phyloP scores from a whole-genome alignment of 495 filamentous ascomycete species.

The Neurospora sp. region DNA sequence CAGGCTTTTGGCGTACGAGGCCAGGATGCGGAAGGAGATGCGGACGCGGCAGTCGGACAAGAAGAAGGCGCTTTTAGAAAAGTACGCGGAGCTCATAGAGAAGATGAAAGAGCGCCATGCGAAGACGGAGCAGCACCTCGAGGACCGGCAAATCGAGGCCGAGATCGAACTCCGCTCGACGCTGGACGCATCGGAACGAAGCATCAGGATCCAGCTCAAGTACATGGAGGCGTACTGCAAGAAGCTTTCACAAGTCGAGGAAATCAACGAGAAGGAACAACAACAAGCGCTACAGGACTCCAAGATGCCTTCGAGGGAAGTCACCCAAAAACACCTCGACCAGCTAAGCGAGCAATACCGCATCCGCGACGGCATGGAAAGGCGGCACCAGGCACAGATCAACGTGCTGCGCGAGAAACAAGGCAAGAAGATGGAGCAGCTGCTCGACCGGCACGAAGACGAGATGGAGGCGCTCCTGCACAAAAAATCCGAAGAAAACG shows the following conservation, averaged over 20 bases:
- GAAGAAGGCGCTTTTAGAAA: constrained; percentile 29
- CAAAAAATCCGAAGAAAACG: constrained; percentile 41
- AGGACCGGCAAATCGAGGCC: constrained; percentile 64
- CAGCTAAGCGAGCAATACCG: constrained; percentile 66
- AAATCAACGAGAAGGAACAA: not conserved
- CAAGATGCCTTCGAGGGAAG: constrained; percentile 30
- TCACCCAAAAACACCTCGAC: constrained; percentile 47
- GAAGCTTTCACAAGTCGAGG: constrained; percentile 17
- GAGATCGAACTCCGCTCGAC: constrained; percentile 50
- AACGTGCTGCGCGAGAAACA: constrained; percentile 75
- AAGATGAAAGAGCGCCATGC: constrained; percentile 40
- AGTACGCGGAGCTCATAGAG: constrained; percentile 30
- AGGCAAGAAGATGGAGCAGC: constrained; percentile 55
- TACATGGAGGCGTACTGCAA: constrained; percentile 74
- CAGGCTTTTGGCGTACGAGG: constrained; percentile 46
- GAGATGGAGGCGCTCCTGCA: constrained; percentile 48
- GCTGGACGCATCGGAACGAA: constrained; percentile 44
- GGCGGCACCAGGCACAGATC: constrained; percentile 60
- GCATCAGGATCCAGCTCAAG: constrained; percentile 57
- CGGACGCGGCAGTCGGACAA: constrained; percentile 37
- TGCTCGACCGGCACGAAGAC: constrained; percentile 51
- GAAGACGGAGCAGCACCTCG: constrained; percentile 48
- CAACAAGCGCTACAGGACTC: not conserved
- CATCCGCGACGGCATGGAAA: constrained; percentile 56
- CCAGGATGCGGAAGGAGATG: constrained; percentile 43